A percentile compares a stretch with the other conserved stretches of the same genome.
Conservation (phyloP, 805 yeast species). For the Saccharomycopsis capsularis region DNA sequence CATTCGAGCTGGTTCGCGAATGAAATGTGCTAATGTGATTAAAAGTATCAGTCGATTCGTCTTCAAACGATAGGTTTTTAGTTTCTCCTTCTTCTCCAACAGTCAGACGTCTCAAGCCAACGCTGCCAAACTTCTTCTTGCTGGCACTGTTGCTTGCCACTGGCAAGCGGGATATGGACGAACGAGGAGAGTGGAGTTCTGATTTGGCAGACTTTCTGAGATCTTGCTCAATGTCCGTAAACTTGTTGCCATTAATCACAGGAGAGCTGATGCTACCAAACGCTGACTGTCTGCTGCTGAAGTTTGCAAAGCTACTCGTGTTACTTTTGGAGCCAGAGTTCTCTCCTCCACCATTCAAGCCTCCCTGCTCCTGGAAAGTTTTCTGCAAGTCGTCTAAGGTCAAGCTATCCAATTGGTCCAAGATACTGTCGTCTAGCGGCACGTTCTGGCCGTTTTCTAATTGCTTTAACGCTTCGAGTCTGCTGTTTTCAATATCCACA, state of each 20-base stretch:
- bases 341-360: neutral
- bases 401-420: constrained; percentile 4
- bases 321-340: neutral
- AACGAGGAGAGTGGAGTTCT: neutral
- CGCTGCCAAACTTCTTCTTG: neutral
- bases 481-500: constrained; percentile 11
- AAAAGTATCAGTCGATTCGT: neutral
- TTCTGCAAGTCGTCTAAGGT: constrained; percentile 12
- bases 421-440: neutral
- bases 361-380: neutral
- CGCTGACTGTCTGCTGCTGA: neutral
- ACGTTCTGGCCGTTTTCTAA: constrained; percentile 11
- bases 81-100: neutral
- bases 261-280: neutral
- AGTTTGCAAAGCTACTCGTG: neutral
- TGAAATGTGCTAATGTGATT: neutral
- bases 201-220: neutral
- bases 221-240: neutral
- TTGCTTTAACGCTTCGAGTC: constrained; percentile 15
- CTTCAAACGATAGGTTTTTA: neutral
- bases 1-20: neutral
- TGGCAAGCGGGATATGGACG: constrained; percentile 3
- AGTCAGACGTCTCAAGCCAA: too few relatives aligned
- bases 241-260: neutral
- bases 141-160: neutral